Percentiles rank a stretch among this genome's conserved stretches.
These are phyloP conservation scores for Orobanche coerulescens DNA, from an alignment of 257 asterid genomes.

Conservation along the genomic window DNA sequence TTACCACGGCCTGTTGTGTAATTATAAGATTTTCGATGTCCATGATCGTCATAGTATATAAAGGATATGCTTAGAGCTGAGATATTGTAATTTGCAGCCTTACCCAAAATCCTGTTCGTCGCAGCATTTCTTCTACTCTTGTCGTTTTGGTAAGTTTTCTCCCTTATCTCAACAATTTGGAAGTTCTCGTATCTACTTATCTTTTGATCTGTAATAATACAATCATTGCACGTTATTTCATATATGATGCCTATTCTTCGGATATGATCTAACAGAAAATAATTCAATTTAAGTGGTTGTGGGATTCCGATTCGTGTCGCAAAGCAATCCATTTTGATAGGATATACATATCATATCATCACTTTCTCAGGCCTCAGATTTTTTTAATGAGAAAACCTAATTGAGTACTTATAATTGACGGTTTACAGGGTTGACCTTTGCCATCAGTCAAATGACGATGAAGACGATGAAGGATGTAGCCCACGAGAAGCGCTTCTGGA, in stretches of 20 bases:
- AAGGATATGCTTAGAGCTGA: conserved; percentile 8
- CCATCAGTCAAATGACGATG: conserved; percentile 80
- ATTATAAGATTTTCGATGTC: conserved; percentile 7
- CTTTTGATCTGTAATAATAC: neutral
- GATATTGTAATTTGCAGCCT: conserved; percentile 52
- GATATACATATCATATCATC: neutral
- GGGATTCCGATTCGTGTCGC: neutral
- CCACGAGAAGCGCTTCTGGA: conserved; percentile 63
- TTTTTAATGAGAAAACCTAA: neutral
- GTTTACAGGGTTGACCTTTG: conserved; percentile 94
- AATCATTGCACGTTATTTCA: neutral
- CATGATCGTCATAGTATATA: conserved; percentile 11
- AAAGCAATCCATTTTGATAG: neutral
- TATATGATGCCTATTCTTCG: neutral
- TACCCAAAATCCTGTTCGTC: conserved; percentile 67
- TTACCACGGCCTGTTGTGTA: neutral
- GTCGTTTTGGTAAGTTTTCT: conserved; percentile 74
- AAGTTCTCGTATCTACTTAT: neutral
- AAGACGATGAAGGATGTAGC: conserved; percentile 68
- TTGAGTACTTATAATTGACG: conserved; percentile 17
- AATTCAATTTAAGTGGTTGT: neutral
- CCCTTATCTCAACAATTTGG: conserved; percentile 13
- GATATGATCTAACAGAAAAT: neutral
- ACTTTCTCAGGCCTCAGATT: neutral
- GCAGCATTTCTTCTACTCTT: conserved; percentile 86